phyloP scores from a whole-genome alignment of 345 rosid species.

The Populus euphratica region DNA sequence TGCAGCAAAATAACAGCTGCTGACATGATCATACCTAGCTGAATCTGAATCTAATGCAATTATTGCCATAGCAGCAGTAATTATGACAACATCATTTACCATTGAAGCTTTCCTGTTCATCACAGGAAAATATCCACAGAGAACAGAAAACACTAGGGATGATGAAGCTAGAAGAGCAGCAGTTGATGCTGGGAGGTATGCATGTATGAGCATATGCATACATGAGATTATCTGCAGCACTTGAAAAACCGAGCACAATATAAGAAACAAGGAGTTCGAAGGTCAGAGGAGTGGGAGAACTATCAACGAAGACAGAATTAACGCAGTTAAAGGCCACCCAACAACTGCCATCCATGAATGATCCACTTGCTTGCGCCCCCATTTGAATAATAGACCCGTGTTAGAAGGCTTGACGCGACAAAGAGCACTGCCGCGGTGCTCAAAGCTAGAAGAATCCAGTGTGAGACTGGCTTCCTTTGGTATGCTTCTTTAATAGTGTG shows the following conservation, averaged over 20 bases:
- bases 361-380: conserved; percentile 92
- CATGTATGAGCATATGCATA: conserved; percentile 86
- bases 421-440: conserved; percentile 70
- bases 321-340: conserved; percentile 75
- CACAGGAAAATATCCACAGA: conserved; percentile 63
- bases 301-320: conserved; percentile 41
- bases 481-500: conserved; percentile 40
- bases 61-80: conserved; percentile 62
- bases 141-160: conserved; percentile 63
- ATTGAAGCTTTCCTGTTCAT: conserved; percentile 66
- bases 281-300: conserved; percentile 54
- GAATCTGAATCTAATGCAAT: conserved; percentile 78
- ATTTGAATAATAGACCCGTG: conserved; percentile 67
- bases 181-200: conserved; percentile 86
- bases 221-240: conserved; percentile 81
- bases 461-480: conserved; percentile 58
- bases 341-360: conserved; percentile 88
- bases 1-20: no score
- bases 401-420: conserved; percentile 72
- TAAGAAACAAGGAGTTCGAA: conserved; percentile 54
- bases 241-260: conserved; percentile 54
- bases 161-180: conserved; percentile 81
- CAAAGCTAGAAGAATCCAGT: conserved; percentile 63
- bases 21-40: conserved; percentile 43
- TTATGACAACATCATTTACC: conserved; percentile 59